Base-by-base conservation (phyloP, 139 green algal genomes). In the Eudorina sp. region DNA sequence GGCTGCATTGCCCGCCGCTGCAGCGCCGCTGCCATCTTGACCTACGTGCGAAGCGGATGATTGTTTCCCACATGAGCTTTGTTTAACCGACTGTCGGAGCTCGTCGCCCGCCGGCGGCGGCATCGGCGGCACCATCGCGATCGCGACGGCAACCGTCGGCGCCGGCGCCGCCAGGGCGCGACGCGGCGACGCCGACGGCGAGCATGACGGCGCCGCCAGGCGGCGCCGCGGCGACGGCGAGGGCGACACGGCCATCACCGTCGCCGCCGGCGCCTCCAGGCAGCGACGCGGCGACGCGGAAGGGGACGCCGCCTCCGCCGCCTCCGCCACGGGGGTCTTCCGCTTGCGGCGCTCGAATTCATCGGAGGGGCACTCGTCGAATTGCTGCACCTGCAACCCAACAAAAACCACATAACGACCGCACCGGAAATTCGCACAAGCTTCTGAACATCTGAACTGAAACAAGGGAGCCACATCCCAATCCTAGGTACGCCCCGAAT, bases 311-410 rank as follows among this genome's bases (percentile, higher is more conserved):
- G 58, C 23, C 23, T n/a, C 58, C 58, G 58, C 58, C 62, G 62
- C 3, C 29, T 34, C 55, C 14, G 62, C 3, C 31, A 34, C 27
- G 21, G 21, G 16, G 27, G 62, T 34, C 62, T 5, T 3, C 27
- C 62, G 62, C 27, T 29, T 25, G 23, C 62, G 62, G 4, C 2
- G 14, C 3, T 72, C 62, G 21, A 3, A 3, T 6, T 72, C 62
- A 5, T 72, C 62, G 11, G 16, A 72, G 27, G 62, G 38, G 62
- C 23, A 40, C 27, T 72, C 62, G 62, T 38, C 19, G 27, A 72
- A 40, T 72, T 72, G 62, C 62, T 72, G 62, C 23, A 72, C 27
- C n/a, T n/a, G n/a, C n/a, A n/a, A n/a, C n/a, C n/a, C n/a, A n/a
- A n/a, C n/a, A n/a, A n/a, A n/a, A n/a, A n/a, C n/a, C n/a, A n/a